A percentile compares a stretch with the other conserved stretches of the same genome.
These are phyloP conservation scores for Tricholomella constricta DNA, from an alignment of 768 basidiomycete species.

Conservation along the genomic window DNA sequence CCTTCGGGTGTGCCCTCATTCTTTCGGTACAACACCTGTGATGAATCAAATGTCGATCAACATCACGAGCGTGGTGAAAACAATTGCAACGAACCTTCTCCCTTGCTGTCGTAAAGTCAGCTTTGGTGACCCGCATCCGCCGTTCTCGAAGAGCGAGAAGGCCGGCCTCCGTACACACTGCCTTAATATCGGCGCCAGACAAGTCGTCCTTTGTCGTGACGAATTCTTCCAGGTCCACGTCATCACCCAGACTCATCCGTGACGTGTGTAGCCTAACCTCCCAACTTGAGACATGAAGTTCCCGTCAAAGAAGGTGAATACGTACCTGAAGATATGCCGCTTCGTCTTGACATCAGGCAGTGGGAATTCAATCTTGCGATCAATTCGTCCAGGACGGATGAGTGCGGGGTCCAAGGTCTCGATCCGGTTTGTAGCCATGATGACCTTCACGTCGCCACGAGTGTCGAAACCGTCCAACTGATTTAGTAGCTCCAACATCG, in stretches of 20 bases:
- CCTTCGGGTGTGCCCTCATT: constrained; percentile 96
- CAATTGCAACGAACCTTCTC: constrained; percentile 71
- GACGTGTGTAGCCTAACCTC: constrained; percentile 78
- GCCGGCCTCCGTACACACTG: constrained; percentile 98
- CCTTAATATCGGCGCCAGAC: constrained; percentile 98
- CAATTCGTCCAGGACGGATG: constrained; percentile 97
- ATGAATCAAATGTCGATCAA: constrained; percentile 10
- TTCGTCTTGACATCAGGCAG: constrained; percentile 98
- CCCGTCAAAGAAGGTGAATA: neutral
- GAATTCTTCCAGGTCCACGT: constrained; percentile 95
- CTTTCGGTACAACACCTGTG: constrained; percentile 88
- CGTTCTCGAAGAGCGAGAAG: constrained; percentile 91
- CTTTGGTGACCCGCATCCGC: constrained; percentile 91
- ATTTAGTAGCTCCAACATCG: constrained; percentile 98
- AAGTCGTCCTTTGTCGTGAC: constrained; percentile 95
- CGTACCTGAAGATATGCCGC: constrained; percentile 93
- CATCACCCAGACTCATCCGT: constrained; percentile 85
- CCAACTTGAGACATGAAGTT: constrained; percentile 3
- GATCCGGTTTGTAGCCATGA: constrained; percentile 99
- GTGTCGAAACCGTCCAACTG: constrained; percentile 99
- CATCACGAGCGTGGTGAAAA: neutral
- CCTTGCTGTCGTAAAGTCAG: constrained; percentile 85
- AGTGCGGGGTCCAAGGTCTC: constrained; percentile 97
- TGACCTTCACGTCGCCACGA: constrained; percentile 98
- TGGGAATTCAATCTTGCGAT: constrained; percentile 98